Conservation (phyloP, 441 rosid genomes). For the Populus tomentosa region DNA sequence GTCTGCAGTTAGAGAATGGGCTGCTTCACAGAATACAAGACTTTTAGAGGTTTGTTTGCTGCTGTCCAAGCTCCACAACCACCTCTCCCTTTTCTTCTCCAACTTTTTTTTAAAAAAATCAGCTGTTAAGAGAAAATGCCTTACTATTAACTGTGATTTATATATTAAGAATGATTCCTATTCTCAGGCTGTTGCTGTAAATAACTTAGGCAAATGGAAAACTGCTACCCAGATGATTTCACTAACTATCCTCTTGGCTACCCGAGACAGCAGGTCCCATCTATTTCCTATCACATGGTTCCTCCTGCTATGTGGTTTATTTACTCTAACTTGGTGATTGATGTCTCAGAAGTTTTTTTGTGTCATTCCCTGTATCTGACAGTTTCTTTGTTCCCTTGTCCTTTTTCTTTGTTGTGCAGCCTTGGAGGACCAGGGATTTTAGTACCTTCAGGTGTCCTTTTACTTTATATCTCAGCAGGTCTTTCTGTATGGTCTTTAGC, state of each 20-base stretch:
- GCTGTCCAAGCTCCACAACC: not conserved
- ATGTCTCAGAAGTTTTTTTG: not conserved
- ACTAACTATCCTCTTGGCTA: slow-evolving; percentile 75
- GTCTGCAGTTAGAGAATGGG: slow-evolving; percentile 99
- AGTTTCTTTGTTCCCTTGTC: not conserved
- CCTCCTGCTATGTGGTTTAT: not conserved
- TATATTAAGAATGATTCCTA: not conserved
- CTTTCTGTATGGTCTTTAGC: slow-evolving; percentile 81
- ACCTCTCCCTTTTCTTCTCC: not conserved
- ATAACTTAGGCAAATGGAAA: slow-evolving; percentile 95
- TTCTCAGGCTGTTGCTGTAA: slow-evolving; percentile 89
- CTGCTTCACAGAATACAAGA: slow-evolving; percentile 77
- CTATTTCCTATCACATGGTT: not conserved
- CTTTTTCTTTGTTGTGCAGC: slow-evolving; percentile 31
- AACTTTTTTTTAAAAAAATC: not conserved
- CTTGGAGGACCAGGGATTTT: slow-evolving; percentile 52
- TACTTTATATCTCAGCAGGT: slow-evolving; percentile 89
- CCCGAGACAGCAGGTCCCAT: slow-evolving; percentile 64
- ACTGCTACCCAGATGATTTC: slow-evolving; percentile 97
- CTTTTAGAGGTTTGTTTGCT: slow-evolving; percentile 62
- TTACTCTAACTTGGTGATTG: not conserved
- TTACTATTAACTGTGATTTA: not conserved
- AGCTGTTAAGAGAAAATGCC: not conserved
- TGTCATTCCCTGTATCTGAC: not conserved
- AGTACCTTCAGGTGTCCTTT: slow-evolving; percentile 55